Evolutionary conservation across 164 flowering plant genomes (phyloP).

Genomic region (Brasenia schreberi): DNA sequence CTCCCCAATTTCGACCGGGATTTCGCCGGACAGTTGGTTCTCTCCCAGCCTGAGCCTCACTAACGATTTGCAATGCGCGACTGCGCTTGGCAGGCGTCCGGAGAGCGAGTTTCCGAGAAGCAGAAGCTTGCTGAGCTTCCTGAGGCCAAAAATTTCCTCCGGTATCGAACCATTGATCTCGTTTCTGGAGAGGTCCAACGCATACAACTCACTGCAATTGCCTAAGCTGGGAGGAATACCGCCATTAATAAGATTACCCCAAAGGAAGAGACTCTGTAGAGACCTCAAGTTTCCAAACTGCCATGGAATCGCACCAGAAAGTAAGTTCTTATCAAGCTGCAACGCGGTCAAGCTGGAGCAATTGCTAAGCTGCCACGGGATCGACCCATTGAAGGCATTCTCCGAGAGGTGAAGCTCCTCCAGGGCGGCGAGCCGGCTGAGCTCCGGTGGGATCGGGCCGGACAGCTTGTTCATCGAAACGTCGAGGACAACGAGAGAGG

Average conservation of each 20-base stretch:
- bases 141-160: constrained; percentile 67
- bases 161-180: constrained; percentile 80
- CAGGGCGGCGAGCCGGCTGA: constrained; percentile 54
- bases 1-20: constrained; percentile 79
- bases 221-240: constrained; percentile 74
- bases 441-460: constrained; percentile 70
- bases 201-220: constrained; percentile 64
- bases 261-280: constrained; percentile 76
- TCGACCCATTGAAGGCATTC: constrained; percentile 52
- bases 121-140: constrained; percentile 85
- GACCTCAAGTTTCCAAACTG: constrained; percentile 61
- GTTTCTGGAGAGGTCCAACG: constrained; percentile 83
- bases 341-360: constrained; percentile 70
- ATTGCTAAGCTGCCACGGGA: constrained; percentile 70
- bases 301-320: constrained; percentile 74
- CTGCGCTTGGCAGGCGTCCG: constrained; percentile 48
- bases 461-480: constrained; percentile 63
- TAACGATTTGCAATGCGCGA: constrained; percentile 61
- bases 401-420: constrained; percentile 90
- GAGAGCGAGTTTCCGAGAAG: constrained; percentile 70
- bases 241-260: constrained; percentile 86
- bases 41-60: constrained; percentile 89
- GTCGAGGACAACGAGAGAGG: constrained; percentile 73
- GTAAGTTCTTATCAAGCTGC: constrained; percentile 80
- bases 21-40: constrained; percentile 78